Conservation (phyloP, 208 protist species). For the Angomonas ambiguus region DNA sequence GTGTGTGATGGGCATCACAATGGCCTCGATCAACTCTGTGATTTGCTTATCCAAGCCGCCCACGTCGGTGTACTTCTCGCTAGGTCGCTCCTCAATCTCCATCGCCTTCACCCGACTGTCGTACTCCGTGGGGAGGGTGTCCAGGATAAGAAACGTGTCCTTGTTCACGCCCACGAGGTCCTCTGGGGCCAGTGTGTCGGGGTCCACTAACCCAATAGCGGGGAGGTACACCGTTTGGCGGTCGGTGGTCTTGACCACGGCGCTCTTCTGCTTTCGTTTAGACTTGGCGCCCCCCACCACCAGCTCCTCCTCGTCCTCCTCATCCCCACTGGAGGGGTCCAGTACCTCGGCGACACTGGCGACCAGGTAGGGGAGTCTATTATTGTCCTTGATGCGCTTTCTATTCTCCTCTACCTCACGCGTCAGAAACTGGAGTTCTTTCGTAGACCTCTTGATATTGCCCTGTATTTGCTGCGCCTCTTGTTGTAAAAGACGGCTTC, state of each 20-base stretch:
- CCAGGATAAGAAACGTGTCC: constrained; percentile 99
- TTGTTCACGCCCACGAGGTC: constrained; percentile 99
- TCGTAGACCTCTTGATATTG: constrained; percentile 41
- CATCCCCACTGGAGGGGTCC: constrained; percentile 75
- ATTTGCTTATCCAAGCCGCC: constrained; percentile 99
- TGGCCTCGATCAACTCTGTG: constrained; percentile 97
- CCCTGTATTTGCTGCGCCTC: constrained; percentile 68
- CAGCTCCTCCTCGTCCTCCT: constrained; percentile 67
- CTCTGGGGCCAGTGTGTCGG: constrained; percentile 94
- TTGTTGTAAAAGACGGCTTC: constrained; percentile 46
- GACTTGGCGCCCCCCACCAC: constrained; percentile 62
- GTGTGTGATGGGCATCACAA: constrained; percentile 99
- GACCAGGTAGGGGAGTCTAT: constrained; percentile 85
- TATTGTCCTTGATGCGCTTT: constrained; percentile 78
- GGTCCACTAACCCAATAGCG: constrained; percentile 98
- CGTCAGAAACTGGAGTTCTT: constrained; percentile 49
- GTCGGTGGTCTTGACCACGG: constrained; percentile 99
- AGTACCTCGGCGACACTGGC: constrained; percentile 83
- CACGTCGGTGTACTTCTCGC: constrained; percentile 99
- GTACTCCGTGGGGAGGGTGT: constrained; percentile 99
- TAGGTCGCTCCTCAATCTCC: constrained; percentile 99
- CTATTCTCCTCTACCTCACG: constrained; percentile 59
- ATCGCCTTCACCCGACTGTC: constrained; percentile 99
- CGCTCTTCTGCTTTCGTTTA: constrained; percentile 91
- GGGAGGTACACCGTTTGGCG: constrained; percentile 99